These are phyloP conservation scores for Hygrocybe punicea DNA, from an alignment of 768 basidiomycete genomes.

Conservation along the genomic window DNA sequence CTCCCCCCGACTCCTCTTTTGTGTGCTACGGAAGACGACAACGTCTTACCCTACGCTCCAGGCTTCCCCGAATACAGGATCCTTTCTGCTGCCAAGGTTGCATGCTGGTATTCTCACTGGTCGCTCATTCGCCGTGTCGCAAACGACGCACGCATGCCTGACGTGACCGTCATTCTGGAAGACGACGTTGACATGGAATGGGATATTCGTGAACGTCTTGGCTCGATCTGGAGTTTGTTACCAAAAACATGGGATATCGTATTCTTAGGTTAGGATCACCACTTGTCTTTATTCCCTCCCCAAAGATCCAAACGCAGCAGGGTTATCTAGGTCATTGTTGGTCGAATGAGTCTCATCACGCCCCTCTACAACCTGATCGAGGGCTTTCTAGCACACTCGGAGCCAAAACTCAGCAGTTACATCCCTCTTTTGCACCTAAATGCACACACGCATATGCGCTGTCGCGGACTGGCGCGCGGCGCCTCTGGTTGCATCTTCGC, in stretches of 20 bases:
- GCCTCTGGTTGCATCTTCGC: constrained; percentile 56
- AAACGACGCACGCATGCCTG: constrained; percentile 25
- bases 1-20: constrained; percentile 29
- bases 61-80: constrained; percentile 45
- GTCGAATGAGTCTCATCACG: constrained; percentile 60
- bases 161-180: constrained; percentile 59
- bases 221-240: constrained; percentile 47
- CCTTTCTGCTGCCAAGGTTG: constrained; percentile 58
- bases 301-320: neutral
- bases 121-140: constrained; percentile 47
- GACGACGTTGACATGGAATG: constrained; percentile 79
- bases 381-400: constrained; percentile 3
- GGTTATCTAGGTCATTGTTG: constrained; percentile 64
- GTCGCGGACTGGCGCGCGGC: constrained; percentile 55
- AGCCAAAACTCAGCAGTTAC: constrained; percentile 34
- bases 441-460: constrained; percentile 75
- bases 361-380: constrained; percentile 29
- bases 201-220: constrained; percentile 46
- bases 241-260: constrained; percentile 71
- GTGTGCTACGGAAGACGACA: constrained; percentile 44
- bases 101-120: constrained; percentile 72
- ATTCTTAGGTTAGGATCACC: constrained; percentile 51
- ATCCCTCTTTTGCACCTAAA: constrained; percentile 59
- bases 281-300: neutral
- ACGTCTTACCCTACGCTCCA: constrained; percentile 33